Conservation (phyloP, 495 filamentous ascomycete species). For the Penicillium parvum region DNA sequence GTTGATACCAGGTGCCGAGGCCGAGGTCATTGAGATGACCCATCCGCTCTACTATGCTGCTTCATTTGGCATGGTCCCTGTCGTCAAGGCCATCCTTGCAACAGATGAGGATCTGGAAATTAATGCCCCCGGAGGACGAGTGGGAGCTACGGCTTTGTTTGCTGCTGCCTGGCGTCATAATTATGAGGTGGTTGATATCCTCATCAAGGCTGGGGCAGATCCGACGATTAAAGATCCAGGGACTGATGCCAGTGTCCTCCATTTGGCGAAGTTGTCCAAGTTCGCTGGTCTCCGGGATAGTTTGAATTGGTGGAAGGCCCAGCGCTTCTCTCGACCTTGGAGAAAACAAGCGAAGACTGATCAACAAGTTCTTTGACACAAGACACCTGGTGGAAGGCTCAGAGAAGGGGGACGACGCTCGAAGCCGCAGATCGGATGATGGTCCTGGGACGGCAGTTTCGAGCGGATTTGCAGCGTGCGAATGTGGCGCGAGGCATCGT, state of each 20-base stretch:
- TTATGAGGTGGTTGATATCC: slow-evolving; percentile 13
- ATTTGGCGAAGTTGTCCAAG: neutral
- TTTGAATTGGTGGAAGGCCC: neutral
- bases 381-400: slow-evolving; percentile 7
- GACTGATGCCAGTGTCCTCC: slow-evolving; percentile 7
- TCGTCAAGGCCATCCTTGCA: slow-evolving; percentile 17
- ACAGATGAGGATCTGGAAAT: slow-evolving; percentile 16
- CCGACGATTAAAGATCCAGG: slow-evolving; percentile 16
- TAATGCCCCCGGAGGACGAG: slow-evolving; percentile 20
- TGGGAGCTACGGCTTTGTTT: slow-evolving; percentile 19
- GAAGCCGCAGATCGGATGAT: no score
- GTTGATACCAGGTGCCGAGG: slow-evolving; percentile 1
- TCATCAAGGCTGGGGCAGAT: slow-evolving; percentile 18
- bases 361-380: slow-evolving; percentile 16
- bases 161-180: slow-evolving; percentile 17
- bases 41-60: slow-evolving; percentile 25
- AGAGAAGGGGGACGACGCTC: no score
- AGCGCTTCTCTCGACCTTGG: slow-evolving; percentile 3
- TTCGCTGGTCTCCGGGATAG: neutral
- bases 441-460: no score
- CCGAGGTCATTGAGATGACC: slow-evolving; percentile 11
- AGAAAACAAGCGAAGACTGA: neutral
- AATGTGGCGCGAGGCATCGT: no score
- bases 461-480: no score
- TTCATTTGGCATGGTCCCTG: slow-evolving; percentile 20